A percentile compares a stretch with the other conserved stretches of the same genome.
These are phyloP conservation scores for Trichosanthes cucumerina DNA, from an alignment of 306 rosid species.

Conservation along the genomic window DNA sequence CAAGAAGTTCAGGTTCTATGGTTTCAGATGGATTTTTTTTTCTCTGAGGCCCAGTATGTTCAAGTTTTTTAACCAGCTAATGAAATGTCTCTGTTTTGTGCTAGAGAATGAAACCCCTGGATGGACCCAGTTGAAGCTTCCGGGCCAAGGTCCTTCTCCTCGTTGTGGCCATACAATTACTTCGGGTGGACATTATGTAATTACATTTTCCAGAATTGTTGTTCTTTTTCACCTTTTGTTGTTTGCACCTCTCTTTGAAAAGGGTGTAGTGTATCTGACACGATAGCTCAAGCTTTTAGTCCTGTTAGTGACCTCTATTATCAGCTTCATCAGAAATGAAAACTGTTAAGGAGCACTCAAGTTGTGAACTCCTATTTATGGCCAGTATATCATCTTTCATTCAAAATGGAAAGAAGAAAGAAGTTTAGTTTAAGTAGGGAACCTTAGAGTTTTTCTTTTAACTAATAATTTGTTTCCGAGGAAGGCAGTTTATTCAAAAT, in stretches of 20 bases:
- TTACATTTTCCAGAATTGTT: conserved; percentile 13
- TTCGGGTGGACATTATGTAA: conserved; percentile 81
- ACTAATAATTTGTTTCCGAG: background rate
- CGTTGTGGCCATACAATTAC: conserved; percentile 91
- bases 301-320: background rate
- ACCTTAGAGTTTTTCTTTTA: background rate
- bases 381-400: background rate
- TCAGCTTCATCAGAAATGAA: background rate
- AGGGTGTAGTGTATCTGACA: background rate
- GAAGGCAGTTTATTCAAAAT: background rate
- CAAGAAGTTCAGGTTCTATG: background rate
- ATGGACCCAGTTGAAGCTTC: conserved; percentile 97
- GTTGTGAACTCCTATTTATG: background rate
- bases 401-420: background rate
- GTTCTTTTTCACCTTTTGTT: background rate
- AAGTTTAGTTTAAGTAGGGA: background rate
- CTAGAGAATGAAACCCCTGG: conserved; percentile 89
- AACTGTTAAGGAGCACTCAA: background rate
- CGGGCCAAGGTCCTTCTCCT: conserved; percentile 94
- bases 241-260: background rate
- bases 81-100: conserved; percentile 12
- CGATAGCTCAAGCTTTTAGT: background rate
- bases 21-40: background rate
- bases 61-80: background rate
- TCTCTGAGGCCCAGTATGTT: background rate